Percentiles rank a stretch among this genome's conserved stretches.
Conservation (phyloP, 139 green algal genomes). For the Asterochloris sp. region DNA sequence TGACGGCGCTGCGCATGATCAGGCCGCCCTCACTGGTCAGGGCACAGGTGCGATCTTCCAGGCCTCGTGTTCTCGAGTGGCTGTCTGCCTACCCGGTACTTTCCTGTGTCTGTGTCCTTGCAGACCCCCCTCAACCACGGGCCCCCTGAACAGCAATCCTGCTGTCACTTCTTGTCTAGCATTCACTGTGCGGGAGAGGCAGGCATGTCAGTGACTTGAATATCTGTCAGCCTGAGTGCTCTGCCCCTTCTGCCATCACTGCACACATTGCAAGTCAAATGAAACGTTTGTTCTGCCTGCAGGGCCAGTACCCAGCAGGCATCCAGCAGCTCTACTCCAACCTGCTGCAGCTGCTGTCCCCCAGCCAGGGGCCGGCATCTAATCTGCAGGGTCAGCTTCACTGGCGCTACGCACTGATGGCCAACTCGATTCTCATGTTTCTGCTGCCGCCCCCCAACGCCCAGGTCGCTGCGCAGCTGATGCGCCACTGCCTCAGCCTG, state of each 20-base stretch:
- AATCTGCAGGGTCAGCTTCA: slow-evolving; percentile 27
- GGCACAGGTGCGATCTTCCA: slow-evolving; percentile 9
- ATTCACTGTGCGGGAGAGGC: too few relatives aligned
- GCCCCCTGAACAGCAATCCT: too few relatives aligned
- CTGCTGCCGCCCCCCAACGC: slow-evolving; percentile 36
- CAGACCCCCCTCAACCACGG: too few relatives aligned
- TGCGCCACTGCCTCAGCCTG: slow-evolving; percentile 34
- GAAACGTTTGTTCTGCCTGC: too few relatives aligned
- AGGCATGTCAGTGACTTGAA: too few relatives aligned
- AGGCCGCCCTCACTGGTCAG: slow-evolving; percentile 26
- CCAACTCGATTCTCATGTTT: slow-evolving; percentile 52
- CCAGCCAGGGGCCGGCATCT: not conserved
- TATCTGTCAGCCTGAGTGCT: too few relatives aligned
- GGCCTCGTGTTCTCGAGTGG: too few relatives aligned
- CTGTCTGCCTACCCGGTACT: too few relatives aligned
- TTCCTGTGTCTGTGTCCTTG: too few relatives aligned
- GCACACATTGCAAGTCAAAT: too few relatives aligned
- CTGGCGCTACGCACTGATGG: slow-evolving; percentile 58
- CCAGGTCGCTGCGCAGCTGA: slow-evolving; percentile 18
- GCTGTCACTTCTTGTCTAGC: too few relatives aligned
- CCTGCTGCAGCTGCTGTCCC: slow-evolving; percentile 26
- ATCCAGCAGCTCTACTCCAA: slow-evolving; percentile 20
- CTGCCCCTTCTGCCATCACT: too few relatives aligned
- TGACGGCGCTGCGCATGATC: slow-evolving; percentile 33
- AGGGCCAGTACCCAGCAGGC: not conserved